Conservation (phyloP, 1,284 basidiomycete genomes). For the Apiotrichum veenhuisii region DNA sequence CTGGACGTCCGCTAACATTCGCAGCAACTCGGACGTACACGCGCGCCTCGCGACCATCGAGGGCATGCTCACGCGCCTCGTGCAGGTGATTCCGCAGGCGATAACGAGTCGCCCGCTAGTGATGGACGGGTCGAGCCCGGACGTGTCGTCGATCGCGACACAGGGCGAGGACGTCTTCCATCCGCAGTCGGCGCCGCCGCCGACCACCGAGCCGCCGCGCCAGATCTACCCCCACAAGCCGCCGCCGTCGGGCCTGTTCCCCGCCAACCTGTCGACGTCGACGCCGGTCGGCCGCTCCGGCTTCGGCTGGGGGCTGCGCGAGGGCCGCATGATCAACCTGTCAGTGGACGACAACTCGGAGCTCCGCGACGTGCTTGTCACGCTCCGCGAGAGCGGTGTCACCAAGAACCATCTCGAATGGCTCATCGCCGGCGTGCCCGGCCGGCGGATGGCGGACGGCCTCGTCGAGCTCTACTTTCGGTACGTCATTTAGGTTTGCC, state of each 20-base stretch:
- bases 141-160: conserved; percentile 35
- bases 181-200: conserved; percentile 32
- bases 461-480: conserved; percentile 49
- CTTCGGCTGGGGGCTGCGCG: conserved; percentile 45
- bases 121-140: conserved; percentile 30
- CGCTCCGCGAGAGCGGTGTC: conserved; percentile 49
- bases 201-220: conserved; percentile 22
- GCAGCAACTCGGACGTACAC: conserved; percentile 47
- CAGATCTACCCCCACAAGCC: conserved; percentile 40
- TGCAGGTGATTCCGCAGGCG: conserved; percentile 29
- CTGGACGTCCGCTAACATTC: conserved; percentile 1
- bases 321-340: conserved; percentile 42
- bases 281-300: conserved; percentile 35
- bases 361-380: conserved; percentile 43
- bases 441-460: conserved; percentile 46
- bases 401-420: conserved; percentile 47
- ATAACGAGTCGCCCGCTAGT: background rate
- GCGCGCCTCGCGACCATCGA: conserved; percentile 48
- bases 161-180: conserved; percentile 44
- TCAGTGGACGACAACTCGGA: conserved; percentile 39
- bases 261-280: conserved; percentile 31
- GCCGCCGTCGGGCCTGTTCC: conserved; percentile 45
- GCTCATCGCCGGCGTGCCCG: conserved; percentile 48
- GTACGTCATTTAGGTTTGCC: conserved; percentile 20
- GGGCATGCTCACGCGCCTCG: conserved; percentile 42